Base-by-base conservation (phyloP, 2,329 filamentous ascomycete genomes). In the Ceratocystis huliohia region DNA sequence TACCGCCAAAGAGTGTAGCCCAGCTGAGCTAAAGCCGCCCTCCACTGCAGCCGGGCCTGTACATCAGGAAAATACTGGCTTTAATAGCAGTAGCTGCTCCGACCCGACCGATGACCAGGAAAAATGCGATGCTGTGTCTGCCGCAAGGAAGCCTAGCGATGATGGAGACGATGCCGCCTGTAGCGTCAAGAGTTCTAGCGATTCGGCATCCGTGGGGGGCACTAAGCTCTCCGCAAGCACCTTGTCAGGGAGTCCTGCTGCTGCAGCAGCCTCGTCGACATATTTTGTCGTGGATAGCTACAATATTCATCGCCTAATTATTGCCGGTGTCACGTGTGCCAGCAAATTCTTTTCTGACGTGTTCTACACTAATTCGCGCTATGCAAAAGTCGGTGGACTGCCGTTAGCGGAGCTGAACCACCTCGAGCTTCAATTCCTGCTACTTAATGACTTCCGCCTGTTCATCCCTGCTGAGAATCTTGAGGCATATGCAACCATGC, bases 311-410 rank as follows among this genome's bases (percentile, higher is more conserved):
- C 87, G 94, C 66, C 80, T 99, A 66, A 92, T 97, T 65, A 99
- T 99, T 74, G 91, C 94, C 1, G 94, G 93, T 45, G 94, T 99
- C 57, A 99, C 94, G 2, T 97, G 94, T 76, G 92, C 94, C 4
- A 97, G 93, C 83, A 99, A 99, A 76, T 99, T 97, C 81, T 99
- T 99, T 77, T 97, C 93, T 4, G 84, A 99, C 77, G 93, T 97
- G 50, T 99, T 99, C 73, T 99, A 97, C 75, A 99, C 94, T 8
- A 99, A 99, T 76, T 97, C 94, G 66, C 85, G 94, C 85, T 99
- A 99, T 75, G 94, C 94, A 68, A 99, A 97, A 88, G 94, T 99
- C 73, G 94, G 94, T 69, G 94, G 94, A 62, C 81, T 99, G 20
- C 94, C 94, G 1, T 80, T 97, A 30, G 85, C 89, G 25, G 94